Evolutionary conservation across 305 asterid genomes (phyloP), one percentile per base, ranked within the genome.

Genomic region (Andrographis paniculata): DNA sequence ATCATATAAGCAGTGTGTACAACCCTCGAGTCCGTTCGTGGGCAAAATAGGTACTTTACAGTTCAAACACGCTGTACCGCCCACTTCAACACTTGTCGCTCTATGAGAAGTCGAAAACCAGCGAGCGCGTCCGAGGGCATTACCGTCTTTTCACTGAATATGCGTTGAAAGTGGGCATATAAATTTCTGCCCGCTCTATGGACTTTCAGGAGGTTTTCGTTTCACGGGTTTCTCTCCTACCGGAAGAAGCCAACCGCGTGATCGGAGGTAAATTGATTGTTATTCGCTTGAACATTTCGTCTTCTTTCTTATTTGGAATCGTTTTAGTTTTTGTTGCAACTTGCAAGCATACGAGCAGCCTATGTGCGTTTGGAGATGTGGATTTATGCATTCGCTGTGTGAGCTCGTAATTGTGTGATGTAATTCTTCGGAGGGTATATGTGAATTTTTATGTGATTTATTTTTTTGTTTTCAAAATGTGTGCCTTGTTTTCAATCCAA

Each of bases 151-250:
- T n/a, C n/a, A n/a, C n/a, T n/a, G n/a, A n/a, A n/a, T n/a, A n/a
- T n/a, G n/a, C n/a, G n/a, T n/a, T n/a, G 42, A 54, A 65, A 10
- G 6, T 10, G 0, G 71, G 56, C 68, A 74, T 73, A 72, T 77
- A 70, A 62, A 76, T 54, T 27, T 0, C 46, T 66, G 50, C 82
- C 76, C 77, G 76, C 77, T 59, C 54, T 58, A 55, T 63, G 64
- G 62, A 50, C 47, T 58, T 59, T 50, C 60, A 2, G 20, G 28
- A 43, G 20, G 17, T 55, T n/a, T 20, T 31, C 59, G 41, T 52
- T 50, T 23, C 39, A 33, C 65, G 53, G 69, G 68, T 45, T 42
- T 21, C 63, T 21, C 63, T 61, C 45, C 43, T 20, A 22, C 57
- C 50, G 16, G 10, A 56, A 62, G 55, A 56, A 67, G 42, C 61